phyloP scores from a whole-genome alignment of 2,329 filamentous ascomycete genomes.

The Chalaropsis thielavioides region DNA sequence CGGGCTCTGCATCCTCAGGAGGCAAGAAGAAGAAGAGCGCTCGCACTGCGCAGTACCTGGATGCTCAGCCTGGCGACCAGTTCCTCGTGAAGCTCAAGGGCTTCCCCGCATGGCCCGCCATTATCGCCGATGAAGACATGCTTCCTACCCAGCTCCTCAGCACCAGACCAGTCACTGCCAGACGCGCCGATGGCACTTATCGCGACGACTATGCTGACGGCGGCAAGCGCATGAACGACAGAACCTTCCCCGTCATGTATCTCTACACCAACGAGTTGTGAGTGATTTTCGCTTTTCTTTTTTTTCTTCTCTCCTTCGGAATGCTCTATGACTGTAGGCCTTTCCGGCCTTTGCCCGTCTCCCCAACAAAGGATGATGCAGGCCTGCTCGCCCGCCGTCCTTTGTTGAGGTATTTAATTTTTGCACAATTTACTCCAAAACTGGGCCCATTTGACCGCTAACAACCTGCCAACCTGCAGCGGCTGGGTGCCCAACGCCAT shows the following conservation, averaged over 20 bases:
- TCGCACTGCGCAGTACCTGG: constrained; percentile 53
- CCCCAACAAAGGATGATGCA: not conserved
- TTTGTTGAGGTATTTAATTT: constrained; percentile 2
- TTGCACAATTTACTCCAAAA: not conserved
- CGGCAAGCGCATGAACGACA: constrained; percentile 70
- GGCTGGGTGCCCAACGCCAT: constrained; percentile 83
- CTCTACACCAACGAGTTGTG: constrained; percentile 93
- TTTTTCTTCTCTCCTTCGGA: not conserved
- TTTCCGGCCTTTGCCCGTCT: not conserved
- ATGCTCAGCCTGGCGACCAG: constrained; percentile 81
- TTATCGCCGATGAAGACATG: constrained; percentile 91
- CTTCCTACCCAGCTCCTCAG: constrained; percentile 64
- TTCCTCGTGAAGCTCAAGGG: constrained; percentile 91
- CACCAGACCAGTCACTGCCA: constrained; percentile 70
- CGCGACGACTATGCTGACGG: constrained; percentile 76
- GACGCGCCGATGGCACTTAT: constrained; percentile 69
- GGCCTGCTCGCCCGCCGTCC: too few relatives aligned
- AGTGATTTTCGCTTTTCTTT: constrained; percentile 29
- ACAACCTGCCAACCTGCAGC: constrained; percentile 34
- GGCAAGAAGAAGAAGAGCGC: constrained; percentile 77
- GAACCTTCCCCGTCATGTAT: constrained; percentile 92
- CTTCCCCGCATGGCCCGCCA: constrained; percentile 84
- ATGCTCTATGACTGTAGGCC: not conserved
- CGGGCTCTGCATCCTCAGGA: constrained; percentile 50
- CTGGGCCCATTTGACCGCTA: not conserved